These are phyloP conservation scores for rapeseed (Brassica napus) DNA, from an alignment of 345 rosid genomes.

Conservation along the genomic window DNA sequence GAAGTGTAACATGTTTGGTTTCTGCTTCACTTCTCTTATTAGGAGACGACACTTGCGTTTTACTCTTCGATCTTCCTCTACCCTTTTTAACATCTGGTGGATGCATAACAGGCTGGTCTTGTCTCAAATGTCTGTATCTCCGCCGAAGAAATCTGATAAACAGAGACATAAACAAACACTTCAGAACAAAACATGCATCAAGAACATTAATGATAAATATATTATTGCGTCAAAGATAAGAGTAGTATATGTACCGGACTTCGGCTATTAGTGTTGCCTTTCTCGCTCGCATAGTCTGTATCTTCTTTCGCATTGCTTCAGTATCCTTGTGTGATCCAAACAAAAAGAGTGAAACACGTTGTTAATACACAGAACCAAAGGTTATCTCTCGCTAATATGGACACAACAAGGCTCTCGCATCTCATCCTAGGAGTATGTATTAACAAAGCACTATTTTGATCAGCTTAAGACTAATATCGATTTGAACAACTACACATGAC, in stretches of 20 bases:
- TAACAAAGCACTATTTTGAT: not conserved
- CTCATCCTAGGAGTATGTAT: not conserved
- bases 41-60: constrained; percentile 19
- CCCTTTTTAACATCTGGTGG: constrained; percentile 1
- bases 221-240: not conserved
- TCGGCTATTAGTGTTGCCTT: constrained; percentile 59
- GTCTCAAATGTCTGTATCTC: constrained; percentile 56
- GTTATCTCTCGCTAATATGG: not conserved
- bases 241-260: constrained; percentile 58
- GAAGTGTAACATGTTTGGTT: constrained; percentile 40
- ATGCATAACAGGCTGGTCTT: constrained; percentile 41
- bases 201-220: not conserved
- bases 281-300: constrained; percentile 55
- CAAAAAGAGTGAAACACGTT: constrained; percentile 7
- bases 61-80: constrained; percentile 24
- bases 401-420: not conserved
- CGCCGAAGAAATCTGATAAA: constrained; percentile 66
- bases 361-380: constrained; percentile 3
- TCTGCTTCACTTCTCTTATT: constrained; percentile 13
- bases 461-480: constrained; percentile 15
- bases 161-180: not conserved
- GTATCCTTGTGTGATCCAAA: constrained; percentile 54
- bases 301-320: constrained; percentile 47
- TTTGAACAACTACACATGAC: constrained; percentile 1
- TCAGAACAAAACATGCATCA: not conserved